A percentile compares a stretch with the other conserved stretches of the same genome.
phyloP scores from a whole-genome alignment of 495 filamentous ascomycete genomes.

The Terfezia boudieri region DNA sequence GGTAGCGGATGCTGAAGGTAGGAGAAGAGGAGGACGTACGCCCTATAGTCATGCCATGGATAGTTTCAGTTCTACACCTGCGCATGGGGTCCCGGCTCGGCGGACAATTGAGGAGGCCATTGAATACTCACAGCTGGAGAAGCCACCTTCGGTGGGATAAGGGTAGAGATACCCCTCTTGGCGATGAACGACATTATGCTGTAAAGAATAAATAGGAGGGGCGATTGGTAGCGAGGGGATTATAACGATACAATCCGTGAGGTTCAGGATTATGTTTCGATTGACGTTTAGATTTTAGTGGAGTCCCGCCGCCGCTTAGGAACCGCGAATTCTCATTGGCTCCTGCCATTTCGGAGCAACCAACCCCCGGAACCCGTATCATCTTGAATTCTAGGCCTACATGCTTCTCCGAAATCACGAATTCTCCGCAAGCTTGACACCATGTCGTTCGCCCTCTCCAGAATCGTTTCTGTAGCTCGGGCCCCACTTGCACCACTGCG shows the following conservation, averaged over 20 bases:
- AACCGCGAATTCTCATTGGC: not conserved
- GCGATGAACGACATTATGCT: slow-evolving; percentile 69
- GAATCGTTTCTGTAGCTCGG: not conserved
- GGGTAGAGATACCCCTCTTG: slow-evolving; percentile 79
- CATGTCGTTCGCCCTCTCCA: not conserved
- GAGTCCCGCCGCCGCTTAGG: not conserved
- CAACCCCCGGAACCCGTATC: not conserved
- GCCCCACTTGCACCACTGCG: not conserved
- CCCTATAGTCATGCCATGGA: slow-evolving; percentile 1
- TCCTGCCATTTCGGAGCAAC: not conserved
- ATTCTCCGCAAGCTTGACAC: not conserved
- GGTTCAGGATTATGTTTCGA: not conserved
- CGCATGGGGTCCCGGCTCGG: no score
- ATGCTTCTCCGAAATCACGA: not conserved
- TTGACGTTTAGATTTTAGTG: not conserved
- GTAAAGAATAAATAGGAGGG: no score
- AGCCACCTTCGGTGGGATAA: slow-evolving; percentile 97
- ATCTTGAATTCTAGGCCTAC: no score
- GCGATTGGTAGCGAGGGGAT: no score
- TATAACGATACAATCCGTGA: no score
- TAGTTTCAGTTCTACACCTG: no score
- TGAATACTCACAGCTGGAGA: slow-evolving; percentile 64
- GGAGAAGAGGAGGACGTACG: slow-evolving; percentile 8
- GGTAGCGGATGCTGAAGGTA: not conserved
- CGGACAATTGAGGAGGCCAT: not conserved